A percentile compares a stretch with the other conserved stretches of the same genome.
phyloP scores from a whole-genome alignment of 441 rosid genomes.

The Erodium chrysanthum region DNA sequence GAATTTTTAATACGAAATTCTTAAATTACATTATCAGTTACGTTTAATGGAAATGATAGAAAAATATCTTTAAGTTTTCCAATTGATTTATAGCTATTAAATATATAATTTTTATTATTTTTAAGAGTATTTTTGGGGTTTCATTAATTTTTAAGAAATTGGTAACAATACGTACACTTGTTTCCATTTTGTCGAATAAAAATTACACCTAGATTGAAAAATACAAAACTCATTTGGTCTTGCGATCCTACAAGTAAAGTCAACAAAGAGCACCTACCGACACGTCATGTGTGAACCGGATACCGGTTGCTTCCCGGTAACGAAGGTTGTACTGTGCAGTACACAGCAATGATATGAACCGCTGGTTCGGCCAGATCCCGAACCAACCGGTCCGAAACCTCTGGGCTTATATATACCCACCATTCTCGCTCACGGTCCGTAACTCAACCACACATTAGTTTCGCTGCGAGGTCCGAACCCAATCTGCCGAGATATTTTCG shows the following conservation, averaged over 20 bases:
- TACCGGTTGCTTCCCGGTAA: not conserved
- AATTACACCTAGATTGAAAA: too few relatives aligned
- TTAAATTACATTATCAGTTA: too few relatives aligned
- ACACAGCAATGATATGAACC: not conserved
- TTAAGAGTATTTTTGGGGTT: too few relatives aligned
- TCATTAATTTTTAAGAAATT: too few relatives aligned
- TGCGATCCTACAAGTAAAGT: not conserved
- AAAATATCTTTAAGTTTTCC: too few relatives aligned
- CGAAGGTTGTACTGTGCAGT: not conserved
- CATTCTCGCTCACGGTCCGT: not conserved
- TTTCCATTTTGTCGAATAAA: too few relatives aligned
- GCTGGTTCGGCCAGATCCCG: not conserved
- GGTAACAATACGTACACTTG: too few relatives aligned
- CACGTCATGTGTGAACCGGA: not conserved
- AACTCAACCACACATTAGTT: not conserved
- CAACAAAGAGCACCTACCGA: slow-evolving; percentile 2
- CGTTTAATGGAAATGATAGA: too few relatives aligned
- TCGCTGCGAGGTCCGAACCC: not conserved
- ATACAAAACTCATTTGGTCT: too few relatives aligned
- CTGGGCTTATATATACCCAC: not conserved
- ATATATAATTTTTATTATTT: too few relatives aligned
- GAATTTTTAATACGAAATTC: too few relatives aligned
- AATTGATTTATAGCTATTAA: too few relatives aligned
- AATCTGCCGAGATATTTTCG: not conserved
- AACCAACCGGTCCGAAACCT: not conserved